phyloP scores from a whole-genome alignment of 1,284 basidiomycete genomes.

The Puccinia horiana region DNA sequence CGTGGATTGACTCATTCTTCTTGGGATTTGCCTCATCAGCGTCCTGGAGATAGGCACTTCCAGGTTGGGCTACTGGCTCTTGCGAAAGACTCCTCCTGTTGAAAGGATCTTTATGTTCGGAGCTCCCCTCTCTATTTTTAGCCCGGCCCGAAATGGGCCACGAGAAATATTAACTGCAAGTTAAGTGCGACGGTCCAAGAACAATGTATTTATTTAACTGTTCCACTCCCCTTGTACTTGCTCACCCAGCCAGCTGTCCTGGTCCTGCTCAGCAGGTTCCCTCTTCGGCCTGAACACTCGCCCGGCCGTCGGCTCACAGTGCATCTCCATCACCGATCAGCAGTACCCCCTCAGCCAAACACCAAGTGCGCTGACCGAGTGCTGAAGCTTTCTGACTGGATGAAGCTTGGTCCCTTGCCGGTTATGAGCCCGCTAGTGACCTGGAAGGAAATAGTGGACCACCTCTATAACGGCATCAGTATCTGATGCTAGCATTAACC shows the following conservation, averaged over 20 bases:
- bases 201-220: too few relatives aligned
- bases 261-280: background rate
- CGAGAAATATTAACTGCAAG: too few relatives aligned
- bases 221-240: background rate
- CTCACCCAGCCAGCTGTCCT: background rate
- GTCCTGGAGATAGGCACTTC: too few relatives aligned
- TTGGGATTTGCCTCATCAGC: too few relatives aligned
- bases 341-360: background rate
- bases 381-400: background rate
- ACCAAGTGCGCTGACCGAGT: background rate
- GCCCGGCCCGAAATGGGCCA: too few relatives aligned
- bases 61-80: too few relatives aligned
- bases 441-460: conserved; percentile 9
- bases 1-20: too few relatives aligned
- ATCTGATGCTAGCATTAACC: too few relatives aligned
- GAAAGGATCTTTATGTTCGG: too few relatives aligned
- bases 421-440: background rate
- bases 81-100: too few relatives aligned
- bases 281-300: background rate
- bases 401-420: conserved; percentile 12
- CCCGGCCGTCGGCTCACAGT: conserved; percentile 6
- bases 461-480: background rate
- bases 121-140: too few relatives aligned
- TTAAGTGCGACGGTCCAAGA: too few relatives aligned
- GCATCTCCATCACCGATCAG: background rate